These are phyloP conservation scores for Erythrophleum fordii DNA, from an alignment of 306 rosid genomes.

Conservation along the genomic window DNA sequence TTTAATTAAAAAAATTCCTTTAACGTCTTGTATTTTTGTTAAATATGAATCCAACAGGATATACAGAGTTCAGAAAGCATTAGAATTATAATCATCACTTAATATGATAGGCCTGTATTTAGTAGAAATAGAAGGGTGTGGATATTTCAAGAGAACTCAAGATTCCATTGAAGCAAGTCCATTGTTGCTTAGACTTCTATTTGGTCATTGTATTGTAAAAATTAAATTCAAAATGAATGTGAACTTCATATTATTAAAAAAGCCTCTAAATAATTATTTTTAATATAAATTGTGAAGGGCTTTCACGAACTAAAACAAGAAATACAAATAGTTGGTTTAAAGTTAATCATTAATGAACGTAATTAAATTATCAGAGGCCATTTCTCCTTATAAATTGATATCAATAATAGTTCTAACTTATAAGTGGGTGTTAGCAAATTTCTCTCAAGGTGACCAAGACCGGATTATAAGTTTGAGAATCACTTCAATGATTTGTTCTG, in stretches of 20 bases:
- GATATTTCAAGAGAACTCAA: not conserved
- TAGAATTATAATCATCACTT: not conserved
- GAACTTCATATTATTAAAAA: too few species aligned
- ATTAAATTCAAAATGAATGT: too few species aligned
- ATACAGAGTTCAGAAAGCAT: not conserved
- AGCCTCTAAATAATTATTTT: too few species aligned
- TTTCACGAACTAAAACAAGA: not conserved
- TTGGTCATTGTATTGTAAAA: too few species aligned
- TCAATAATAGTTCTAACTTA: not conserved
- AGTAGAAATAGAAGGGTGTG: not conserved
- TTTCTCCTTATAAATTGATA: not conserved
- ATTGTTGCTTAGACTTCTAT: not conserved
- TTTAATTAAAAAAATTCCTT: not conserved
- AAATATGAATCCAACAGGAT: not conserved
- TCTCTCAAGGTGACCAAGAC: not conserved
- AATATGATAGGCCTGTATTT: not conserved
- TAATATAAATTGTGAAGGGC: not conserved
- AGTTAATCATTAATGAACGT: not conserved
- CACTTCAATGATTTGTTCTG: not conserved
- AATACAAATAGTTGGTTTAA: not conserved
- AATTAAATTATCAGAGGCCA: not conserved
- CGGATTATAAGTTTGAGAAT: too few species aligned
- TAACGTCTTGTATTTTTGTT: not conserved
- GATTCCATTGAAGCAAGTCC: not conserved
- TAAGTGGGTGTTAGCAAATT: not conserved